These are phyloP conservation scores for Aspergillus sp. DNA, from an alignment of 2,329 filamentous ascomycete genomes.

Conservation along the genomic window DNA sequence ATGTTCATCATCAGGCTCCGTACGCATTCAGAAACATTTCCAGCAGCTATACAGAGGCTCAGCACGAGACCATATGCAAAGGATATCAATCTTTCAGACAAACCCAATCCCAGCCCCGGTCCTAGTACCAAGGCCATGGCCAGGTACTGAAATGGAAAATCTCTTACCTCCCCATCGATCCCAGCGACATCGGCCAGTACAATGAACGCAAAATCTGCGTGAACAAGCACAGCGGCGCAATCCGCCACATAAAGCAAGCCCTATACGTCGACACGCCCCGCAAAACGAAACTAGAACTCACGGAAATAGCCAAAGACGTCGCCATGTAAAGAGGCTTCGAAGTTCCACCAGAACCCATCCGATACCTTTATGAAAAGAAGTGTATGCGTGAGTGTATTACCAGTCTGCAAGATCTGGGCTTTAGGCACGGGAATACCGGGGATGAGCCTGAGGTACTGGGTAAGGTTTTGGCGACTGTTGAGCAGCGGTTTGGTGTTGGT, in stretches of 20 bases:
- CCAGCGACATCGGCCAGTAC: constrained; percentile 83
- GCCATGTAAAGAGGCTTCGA: too few species aligned
- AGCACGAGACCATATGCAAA: constrained; percentile 81
- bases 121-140: constrained; percentile 20
- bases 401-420: too few species aligned
- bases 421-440: too few species aligned
- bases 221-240: constrained; percentile 92
- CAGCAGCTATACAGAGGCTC: constrained; percentile 83
- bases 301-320: too few species aligned
- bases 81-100: constrained; percentile 13
- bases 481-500: too few species aligned
- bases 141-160: constrained; percentile 74
- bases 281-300: constrained; percentile 69
- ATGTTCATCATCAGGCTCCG: constrained; percentile 78
- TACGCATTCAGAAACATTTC: constrained; percentile 90
- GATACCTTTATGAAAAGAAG: too few species aligned
- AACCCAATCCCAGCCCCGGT: too few species aligned
- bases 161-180: constrained; percentile 88
- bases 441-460: too few species aligned
- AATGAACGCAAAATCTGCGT: constrained; percentile 97
- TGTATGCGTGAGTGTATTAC: too few species aligned
- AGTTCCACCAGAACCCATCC: too few species aligned
- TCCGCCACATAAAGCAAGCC: constrained; percentile 86
- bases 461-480: too few species aligned
- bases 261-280: constrained; percentile 88